Evolutionary conservation across 2,329 filamentous ascomycete species (phyloP).

Genomic region (Penicillium italicum): DNA sequence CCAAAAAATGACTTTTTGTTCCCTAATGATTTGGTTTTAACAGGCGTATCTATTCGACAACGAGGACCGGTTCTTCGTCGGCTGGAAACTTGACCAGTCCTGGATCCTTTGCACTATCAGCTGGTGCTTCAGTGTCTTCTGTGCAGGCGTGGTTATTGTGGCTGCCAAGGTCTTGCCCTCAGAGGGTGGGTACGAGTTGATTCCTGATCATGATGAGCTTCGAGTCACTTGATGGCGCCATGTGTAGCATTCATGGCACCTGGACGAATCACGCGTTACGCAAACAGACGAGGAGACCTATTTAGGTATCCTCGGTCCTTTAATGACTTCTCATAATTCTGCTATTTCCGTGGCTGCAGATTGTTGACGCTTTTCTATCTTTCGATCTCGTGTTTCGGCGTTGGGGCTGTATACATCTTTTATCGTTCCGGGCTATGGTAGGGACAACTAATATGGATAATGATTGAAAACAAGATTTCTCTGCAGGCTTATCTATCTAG

Average conservation of each 20-base stretch:
- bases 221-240: constrained; percentile 3
- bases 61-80: constrained; percentile 76
- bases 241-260: neutral
- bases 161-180: constrained; percentile 69
- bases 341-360: neutral
- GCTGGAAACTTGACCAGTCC: constrained; percentile 75
- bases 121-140: constrained; percentile 54
- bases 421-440: neutral
- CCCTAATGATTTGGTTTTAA: constrained; percentile 3
- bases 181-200: constrained; percentile 84
- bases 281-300: neutral
- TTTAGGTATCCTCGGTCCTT: neutral
- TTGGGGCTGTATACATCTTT: constrained; percentile 8
- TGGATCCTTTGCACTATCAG: constrained; percentile 69
- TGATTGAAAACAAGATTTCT: neutral
- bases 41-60: constrained; percentile 81
- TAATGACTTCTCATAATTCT: neutral
- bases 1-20: neutral
- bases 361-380: constrained; percentile 1
- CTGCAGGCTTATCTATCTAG: neutral
- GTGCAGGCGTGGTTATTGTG: constrained; percentile 57
- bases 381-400: neutral
- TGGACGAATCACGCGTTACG: neutral
- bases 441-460: constrained; percentile 11
- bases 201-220: constrained; percentile 44